Base-by-base conservation (phyloP, 306 rosid species). In the Astragalus membranaceus region DNA sequence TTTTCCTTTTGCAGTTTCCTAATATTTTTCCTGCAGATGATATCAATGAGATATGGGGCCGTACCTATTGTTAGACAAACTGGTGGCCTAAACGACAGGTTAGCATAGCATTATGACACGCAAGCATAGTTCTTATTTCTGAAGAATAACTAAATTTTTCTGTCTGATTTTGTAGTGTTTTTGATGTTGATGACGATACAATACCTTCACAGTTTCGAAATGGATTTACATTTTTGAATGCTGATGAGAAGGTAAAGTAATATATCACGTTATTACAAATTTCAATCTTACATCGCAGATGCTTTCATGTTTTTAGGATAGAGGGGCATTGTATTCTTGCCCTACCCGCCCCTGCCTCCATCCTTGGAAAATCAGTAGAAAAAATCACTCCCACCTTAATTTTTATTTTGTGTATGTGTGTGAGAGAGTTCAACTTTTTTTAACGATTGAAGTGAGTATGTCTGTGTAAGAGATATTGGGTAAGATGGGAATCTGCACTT, bases 71-170 rank as follows among this genome's bases (percentile, higher is more conserved):
- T 10, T 58, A 85, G 99, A 79, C 87, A 87, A 94, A 94, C 97
- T 1, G 99, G 99, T 64, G 99, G 97, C 67, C 87, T 91, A 37
- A 88, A 91, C 79, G 99, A 94, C 86, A 94, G 97, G 99, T 94
- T 73, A 46, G 82, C 47, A 30, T 67, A 66, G 54, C 61, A 67
- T 68, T 23, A 17, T 80, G 54, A 3, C 42, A 47, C 52, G 54
- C 10, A 35, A 70, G 15, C 39, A 10, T 58, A 66, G 37, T 78
- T 58, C 55, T 60, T 74, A 7, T 52, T 60, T 39, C 30, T 15
- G 67, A 58, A 58, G 73, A 66, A 32, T 74, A 46, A 42, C 64
- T 17, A 23, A 49, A 23, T 54, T 39, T 1, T 35, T 64, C 15
- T 72, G 23, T 52, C 17, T 64, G 69, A 17, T 74, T 59, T 56